Percentiles rank a stretch among this genome's conserved stretches.
Conservation (phyloP, 78 protist genomes). For the Isochrysis galbana region DNA sequence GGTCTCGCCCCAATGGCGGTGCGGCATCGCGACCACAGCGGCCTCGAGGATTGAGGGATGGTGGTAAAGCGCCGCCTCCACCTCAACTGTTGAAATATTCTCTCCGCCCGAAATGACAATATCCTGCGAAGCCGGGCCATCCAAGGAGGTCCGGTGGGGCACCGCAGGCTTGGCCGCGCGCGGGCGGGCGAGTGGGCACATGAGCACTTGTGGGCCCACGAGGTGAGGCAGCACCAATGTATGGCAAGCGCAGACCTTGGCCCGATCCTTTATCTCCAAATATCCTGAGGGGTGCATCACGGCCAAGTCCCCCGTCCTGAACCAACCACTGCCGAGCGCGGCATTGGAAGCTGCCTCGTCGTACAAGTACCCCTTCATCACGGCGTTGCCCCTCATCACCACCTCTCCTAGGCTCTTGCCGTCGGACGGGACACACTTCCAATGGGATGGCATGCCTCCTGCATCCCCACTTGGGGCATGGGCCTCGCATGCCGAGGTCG, state of each 20-base stretch:
- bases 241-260: neutral
- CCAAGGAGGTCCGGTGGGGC: too few species aligned
- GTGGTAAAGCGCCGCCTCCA: neutral
- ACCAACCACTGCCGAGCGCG: conserved; percentile 35
- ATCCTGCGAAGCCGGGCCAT: too few species aligned
- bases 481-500: too few species aligned
- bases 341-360: neutral
- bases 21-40: conserved; percentile 4
- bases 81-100: conserved; percentile 37
- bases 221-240: neutral
- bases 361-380: conserved; percentile 8
- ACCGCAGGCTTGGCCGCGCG: too few species aligned
- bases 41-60: neutral
- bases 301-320: conserved; percentile 46
- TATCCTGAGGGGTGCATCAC: conserved; percentile 44
- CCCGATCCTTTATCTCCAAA: conserved; percentile 28
- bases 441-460: too few species aligned
- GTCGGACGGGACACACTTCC: neutral
- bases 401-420: conserved; percentile 17
- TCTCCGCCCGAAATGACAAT: conserved; percentile 49
- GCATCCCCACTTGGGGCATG: too few species aligned
- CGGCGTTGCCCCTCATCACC: conserved; percentile 9
- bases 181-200: too few species aligned
- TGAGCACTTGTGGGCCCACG: too few species aligned
- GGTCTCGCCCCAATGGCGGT: conserved; percentile 21